Evolutionary conservation across 2,329 filamentous ascomycete species (phyloP).

Genomic region (Botrytis galanthina): DNA sequence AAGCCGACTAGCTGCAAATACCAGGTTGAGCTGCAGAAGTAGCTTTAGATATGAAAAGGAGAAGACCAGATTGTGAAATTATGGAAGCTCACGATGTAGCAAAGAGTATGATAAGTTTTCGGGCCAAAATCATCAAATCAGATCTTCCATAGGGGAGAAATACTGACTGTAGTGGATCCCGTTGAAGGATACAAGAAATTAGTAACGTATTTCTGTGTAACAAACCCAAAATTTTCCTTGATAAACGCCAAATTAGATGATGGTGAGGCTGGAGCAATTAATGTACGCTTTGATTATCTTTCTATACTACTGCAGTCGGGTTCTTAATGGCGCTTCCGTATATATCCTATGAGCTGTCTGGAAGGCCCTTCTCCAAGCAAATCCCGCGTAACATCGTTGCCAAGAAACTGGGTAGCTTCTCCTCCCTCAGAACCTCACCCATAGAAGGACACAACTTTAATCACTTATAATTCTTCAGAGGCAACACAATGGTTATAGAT

Average conservation of each 20-base stretch:
- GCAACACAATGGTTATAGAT: not conserved
- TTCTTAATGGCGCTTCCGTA: not conserved
- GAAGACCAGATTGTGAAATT: not conserved
- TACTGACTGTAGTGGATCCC: not conserved
- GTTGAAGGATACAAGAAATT: not conserved
- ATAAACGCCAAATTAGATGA: not conserved
- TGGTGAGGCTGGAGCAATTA: not conserved
- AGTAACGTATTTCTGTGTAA: not conserved
- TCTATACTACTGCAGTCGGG: not conserved
- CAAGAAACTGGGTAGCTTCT: not conserved
- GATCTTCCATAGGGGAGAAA: not conserved
- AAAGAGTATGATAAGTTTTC: not conserved
- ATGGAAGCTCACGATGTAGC: not conserved
- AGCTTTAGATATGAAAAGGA: not conserved
- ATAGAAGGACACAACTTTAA: not conserved
- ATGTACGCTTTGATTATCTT: not conserved
- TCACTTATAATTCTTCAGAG: not conserved
- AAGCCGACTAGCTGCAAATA: not conserved
- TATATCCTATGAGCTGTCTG: not conserved
- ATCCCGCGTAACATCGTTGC: not conserved
- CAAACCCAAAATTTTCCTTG: not conserved
- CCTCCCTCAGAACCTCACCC: not conserved
- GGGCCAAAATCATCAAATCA: not conserved
- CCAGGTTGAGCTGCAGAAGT: not conserved
- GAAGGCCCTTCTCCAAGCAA: not conserved